Conservation (phyloP, 768 basidiomycete species). For the Leucosporidium creatinivorum region DNA sequence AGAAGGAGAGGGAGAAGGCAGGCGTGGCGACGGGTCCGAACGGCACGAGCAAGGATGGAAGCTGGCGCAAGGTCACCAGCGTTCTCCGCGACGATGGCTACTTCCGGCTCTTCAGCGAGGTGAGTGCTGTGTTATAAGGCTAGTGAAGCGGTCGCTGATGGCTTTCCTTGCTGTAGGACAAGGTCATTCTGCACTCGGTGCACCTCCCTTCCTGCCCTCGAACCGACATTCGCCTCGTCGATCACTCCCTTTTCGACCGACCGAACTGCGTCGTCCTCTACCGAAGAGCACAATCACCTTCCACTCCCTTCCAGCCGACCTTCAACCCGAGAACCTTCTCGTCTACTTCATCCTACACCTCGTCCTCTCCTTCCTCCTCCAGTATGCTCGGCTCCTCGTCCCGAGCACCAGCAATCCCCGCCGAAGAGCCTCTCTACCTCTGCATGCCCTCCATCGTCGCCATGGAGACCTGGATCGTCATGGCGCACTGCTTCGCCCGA, state of each 20-base stretch:
- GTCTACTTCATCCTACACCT: constrained; percentile 14
- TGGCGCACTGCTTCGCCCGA: constrained; percentile 70
- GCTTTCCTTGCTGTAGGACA: constrained; percentile 8
- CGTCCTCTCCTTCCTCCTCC: constrained; percentile 12
- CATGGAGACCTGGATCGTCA: constrained; percentile 67
- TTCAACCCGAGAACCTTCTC: constrained; percentile 7
- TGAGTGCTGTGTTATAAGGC: background rate
- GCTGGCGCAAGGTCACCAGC: constrained; percentile 16
- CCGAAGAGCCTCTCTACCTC: constrained; percentile 63
- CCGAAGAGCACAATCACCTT: constrained; percentile 44
- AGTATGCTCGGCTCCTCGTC: constrained; percentile 29
- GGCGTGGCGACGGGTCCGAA: background rate
- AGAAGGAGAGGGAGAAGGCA: constrained; percentile 12
- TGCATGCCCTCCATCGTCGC: constrained; percentile 60
- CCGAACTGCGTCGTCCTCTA: constrained; percentile 69
- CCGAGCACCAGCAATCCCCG: too few relatives aligned
- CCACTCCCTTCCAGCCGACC: constrained; percentile 16
- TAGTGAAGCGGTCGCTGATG: too few relatives aligned
- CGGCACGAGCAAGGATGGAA: constrained; percentile 8
- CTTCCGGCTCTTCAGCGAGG: constrained; percentile 26
- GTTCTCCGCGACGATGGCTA: constrained; percentile 30
- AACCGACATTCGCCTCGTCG: constrained; percentile 70
- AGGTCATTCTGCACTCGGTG: constrained; percentile 19
- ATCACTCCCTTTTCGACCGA: constrained; percentile 67
- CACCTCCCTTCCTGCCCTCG: constrained; percentile 42